Evolutionary conservation across 257 asterid genomes (phyloP).

Genomic region (Euphrasia confusa): DNA sequence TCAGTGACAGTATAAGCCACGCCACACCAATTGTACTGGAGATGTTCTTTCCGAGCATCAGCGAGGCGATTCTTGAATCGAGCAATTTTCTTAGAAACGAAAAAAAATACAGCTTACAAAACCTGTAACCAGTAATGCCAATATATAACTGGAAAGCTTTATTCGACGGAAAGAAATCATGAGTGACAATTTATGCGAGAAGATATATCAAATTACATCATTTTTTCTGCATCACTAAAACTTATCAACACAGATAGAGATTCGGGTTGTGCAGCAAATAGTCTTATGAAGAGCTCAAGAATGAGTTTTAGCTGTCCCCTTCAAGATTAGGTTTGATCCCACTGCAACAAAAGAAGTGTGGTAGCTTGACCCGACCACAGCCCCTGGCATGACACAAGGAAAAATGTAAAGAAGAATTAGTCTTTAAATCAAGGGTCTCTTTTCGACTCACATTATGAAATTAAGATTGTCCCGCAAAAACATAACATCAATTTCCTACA

Average conservation of each 20-base stretch:
- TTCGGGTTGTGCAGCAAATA: not conserved
- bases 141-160: not conserved
- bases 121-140: too few relatives aligned
- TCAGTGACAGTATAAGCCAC: too few relatives aligned
- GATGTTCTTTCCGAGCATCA: too few relatives aligned
- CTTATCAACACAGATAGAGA: too few relatives aligned
- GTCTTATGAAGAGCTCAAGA: not conserved
- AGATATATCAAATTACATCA: not conserved
- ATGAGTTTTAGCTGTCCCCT: slow-evolving; percentile 3
- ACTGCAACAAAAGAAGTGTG: slow-evolving; percentile 91
- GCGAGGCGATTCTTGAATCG: too few relatives aligned
- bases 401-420: not conserved
- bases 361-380: slow-evolving; percentile 88
- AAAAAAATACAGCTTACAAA: too few relatives aligned
- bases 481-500: too few relatives aligned
- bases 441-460: too few relatives aligned
- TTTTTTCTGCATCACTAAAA: not conserved
- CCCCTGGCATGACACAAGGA: slow-evolving; percentile 45
- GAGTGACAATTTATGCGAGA: not conserved
- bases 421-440: not conserved
- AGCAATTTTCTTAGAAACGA: too few relatives aligned
- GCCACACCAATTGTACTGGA: too few relatives aligned
- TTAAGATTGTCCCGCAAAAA: not conserved
- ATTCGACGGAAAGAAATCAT: not conserved
- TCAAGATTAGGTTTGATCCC: slow-evolving; percentile 63